Evolutionary conservation across 202 grass and related monocot genomes (phyloP).

Genomic region (Elaeis oleifera): DNA sequence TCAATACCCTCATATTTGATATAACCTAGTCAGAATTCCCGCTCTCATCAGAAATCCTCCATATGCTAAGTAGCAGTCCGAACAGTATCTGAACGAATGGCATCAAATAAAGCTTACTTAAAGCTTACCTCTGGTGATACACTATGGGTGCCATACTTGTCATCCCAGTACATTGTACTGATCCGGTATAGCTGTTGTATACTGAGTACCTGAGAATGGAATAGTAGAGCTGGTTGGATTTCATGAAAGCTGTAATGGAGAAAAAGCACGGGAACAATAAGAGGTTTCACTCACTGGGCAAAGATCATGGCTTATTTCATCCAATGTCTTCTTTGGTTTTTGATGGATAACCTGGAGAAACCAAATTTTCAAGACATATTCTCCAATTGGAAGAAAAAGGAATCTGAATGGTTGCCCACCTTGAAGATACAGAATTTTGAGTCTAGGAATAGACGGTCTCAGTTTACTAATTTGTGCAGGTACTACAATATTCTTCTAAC

Average conservation of each 20-base stretch:
- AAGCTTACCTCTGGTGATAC: conserved; percentile 83
- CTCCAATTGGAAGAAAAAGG: background rate
- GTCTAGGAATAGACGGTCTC: too few species aligned
- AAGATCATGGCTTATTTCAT: conserved; percentile 99
- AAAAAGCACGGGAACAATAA: conserved; percentile 5
- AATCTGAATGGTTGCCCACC: background rate
- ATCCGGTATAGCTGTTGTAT: conserved; percentile 99
- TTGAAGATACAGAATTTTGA: background rate
- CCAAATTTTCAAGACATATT: background rate
- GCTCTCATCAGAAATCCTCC: conserved; percentile 24
- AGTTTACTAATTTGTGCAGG: background rate
- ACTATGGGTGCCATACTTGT: conserved; percentile 96
- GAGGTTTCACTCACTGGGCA: conserved; percentile 64
- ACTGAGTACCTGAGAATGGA: conserved; percentile 64
- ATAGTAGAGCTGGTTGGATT: conserved; percentile 27
- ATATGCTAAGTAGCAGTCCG: background rate
- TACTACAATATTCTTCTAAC: background rate
- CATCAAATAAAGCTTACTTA: background rate
- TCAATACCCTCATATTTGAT: conserved; percentile 96
- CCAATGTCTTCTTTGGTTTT: conserved; percentile 96
- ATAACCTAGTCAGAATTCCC: conserved; percentile 51
- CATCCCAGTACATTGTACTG: conserved; percentile 99
- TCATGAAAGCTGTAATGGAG: conserved; percentile 10
- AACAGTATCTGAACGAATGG: background rate
- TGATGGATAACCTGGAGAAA: conserved; percentile 92